These are phyloP conservation scores for Starmera dryadoides DNA, from an alignment of 805 yeast genomes.

Conservation along the genomic window DNA sequence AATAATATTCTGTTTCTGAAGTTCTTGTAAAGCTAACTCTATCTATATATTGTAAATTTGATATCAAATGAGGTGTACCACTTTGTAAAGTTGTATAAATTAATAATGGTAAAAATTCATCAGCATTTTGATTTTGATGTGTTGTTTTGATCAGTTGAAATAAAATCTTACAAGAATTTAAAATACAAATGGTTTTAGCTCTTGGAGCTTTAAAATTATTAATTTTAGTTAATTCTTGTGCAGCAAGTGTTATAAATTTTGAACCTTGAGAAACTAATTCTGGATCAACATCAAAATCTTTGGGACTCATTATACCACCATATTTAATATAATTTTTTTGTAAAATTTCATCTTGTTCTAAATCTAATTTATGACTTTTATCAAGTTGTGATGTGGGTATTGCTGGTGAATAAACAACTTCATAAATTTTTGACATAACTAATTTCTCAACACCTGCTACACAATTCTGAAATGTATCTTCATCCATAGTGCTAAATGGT, in stretches of 20 bases:
- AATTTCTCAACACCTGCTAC: constrained; percentile 90
- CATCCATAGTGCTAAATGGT: constrained; percentile 68
- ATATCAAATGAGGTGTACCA: constrained; percentile 54
- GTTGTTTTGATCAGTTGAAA: constrained; percentile 75
- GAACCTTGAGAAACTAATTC: constrained; percentile 39
- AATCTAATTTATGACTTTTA: constrained; percentile 54
- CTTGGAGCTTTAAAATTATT: constrained; percentile 87
- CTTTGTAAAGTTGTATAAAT: constrained; percentile 74
- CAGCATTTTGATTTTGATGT: constrained; percentile 74
- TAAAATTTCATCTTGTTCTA: constrained; percentile 50
- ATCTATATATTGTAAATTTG: constrained; percentile 81
- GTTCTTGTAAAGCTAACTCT: constrained; percentile 67
- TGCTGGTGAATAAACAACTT: constrained; percentile 73
- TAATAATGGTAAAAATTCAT: constrained; percentile 83
- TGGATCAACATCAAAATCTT: constrained; percentile 70
- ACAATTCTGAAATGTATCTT: constrained; percentile 58
- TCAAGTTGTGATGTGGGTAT: constrained; percentile 38
- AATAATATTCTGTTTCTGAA: constrained; percentile 89
- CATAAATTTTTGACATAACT: constrained; percentile 80
- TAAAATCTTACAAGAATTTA: constrained; percentile 88
- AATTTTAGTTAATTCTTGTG: constrained; percentile 68
- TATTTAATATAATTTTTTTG: constrained; percentile 49
- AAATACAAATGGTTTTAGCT: constrained; percentile 84
- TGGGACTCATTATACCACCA: constrained; percentile 46
- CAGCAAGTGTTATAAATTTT: constrained; percentile 59